phyloP scores from a whole-genome alignment of 345 rosid genomes.

The Citropsis articulata region DNA sequence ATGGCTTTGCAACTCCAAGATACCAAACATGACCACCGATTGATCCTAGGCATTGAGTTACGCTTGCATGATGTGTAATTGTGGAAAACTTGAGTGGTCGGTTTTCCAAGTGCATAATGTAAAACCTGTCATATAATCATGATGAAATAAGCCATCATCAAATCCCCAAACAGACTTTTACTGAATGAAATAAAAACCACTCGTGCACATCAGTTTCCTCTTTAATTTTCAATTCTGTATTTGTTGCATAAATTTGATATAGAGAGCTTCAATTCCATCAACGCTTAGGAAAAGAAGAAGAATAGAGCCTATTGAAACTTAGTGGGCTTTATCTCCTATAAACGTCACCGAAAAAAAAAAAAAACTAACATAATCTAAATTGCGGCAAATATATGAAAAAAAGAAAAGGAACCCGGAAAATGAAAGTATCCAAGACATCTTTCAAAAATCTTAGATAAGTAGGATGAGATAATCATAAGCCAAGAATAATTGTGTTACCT shows the following conservation, averaged over 20 bases:
- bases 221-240: not conserved
- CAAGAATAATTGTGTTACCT: slow-evolving; percentile 29
- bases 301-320: not conserved
- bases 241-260: not conserved
- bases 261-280: not conserved
- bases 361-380: not conserved
- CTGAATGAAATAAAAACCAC: not conserved
- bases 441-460: too few relatives aligned
- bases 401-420: too few relatives aligned
- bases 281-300: not conserved
- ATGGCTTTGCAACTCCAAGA: slow-evolving; percentile 75
- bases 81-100: slow-evolving; percentile 41
- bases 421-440: too few relatives aligned
- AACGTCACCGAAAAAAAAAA: not conserved
- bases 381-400: too few relatives aligned
- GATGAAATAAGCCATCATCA: not conserved
- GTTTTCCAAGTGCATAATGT: slow-evolving; percentile 51
- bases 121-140: slow-evolving; percentile 37
- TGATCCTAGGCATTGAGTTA: slow-evolving; percentile 88
- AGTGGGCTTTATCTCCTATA: not conserved
- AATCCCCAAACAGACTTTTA: slow-evolving; percentile 1
- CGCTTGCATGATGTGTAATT: slow-evolving; percentile 80
- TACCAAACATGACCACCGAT: slow-evolving; percentile 75
- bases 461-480: too few relatives aligned
- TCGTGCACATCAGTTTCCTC: not conserved